Percentiles rank a stretch among this genome's conserved stretches.
Conservation (phyloP, 306 rosid genomes). For the Quercus wislizeni region DNA sequence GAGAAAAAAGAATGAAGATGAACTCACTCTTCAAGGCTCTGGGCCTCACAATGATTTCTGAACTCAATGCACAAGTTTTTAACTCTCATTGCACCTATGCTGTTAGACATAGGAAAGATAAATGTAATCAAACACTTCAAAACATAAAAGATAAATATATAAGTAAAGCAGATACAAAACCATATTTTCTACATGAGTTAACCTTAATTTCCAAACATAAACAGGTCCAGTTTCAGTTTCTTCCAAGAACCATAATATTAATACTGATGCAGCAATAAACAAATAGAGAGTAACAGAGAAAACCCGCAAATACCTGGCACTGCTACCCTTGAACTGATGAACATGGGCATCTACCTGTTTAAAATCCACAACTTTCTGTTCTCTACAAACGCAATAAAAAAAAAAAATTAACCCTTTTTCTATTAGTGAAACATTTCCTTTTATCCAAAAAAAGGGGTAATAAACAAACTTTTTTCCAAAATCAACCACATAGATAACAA, state of each 20-base stretch:
- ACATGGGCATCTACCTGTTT: conserved; percentile 70
- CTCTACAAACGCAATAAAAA: conserved; percentile 35
- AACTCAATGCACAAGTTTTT: conserved; percentile 53
- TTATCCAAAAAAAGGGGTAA: neutral
- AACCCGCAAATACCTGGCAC: conserved; percentile 56
- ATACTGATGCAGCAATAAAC: neutral
- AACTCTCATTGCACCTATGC: conserved; percentile 73
- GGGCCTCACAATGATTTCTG: conserved; percentile 58
- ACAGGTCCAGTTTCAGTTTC: neutral
- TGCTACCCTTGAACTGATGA: conserved; percentile 77
- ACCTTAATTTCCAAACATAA: neutral
- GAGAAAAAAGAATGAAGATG: neutral
- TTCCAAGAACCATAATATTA: neutral
- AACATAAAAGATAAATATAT: neutral
- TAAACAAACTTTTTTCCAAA: neutral
- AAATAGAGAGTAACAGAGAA: neutral
- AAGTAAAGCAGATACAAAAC: neutral
- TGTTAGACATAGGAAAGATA: conserved; percentile 19
- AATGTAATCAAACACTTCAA: conserved; percentile 1
- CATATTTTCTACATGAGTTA: neutral
- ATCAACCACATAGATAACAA: neutral
- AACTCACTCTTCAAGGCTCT: conserved; percentile 72
- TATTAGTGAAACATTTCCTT: neutral
- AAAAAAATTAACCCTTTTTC: neutral
- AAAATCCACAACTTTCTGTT: conserved; percentile 56